Conservation (phyloP, 2,329 filamentous ascomycete genomes). For the Metarhizium guizhouense region DNA sequence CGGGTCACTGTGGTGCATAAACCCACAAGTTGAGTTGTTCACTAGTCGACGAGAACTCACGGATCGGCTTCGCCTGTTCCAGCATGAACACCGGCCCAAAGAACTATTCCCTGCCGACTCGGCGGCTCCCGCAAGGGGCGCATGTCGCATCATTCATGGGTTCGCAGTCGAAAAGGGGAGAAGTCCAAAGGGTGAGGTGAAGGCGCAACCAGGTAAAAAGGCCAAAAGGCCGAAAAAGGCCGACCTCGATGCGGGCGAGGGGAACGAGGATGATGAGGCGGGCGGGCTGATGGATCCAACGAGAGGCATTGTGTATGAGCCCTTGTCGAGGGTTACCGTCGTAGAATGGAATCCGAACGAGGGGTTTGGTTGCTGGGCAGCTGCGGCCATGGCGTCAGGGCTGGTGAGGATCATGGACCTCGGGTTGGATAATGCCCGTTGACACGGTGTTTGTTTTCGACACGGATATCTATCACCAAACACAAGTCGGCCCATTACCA, state of each 20-base stretch:
- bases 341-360: slow-evolving; percentile 62
- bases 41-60: slow-evolving; percentile 22
- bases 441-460: background rate
- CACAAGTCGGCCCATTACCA: slow-evolving; percentile 45
- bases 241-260: slow-evolving; percentile 16
- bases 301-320: slow-evolving; percentile 48
- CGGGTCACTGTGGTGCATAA: slow-evolving; percentile 41
- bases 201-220: slow-evolving; percentile 26
- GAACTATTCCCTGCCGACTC: slow-evolving; percentile 19
- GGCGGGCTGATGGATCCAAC: slow-evolving; percentile 26
- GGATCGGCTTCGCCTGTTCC: slow-evolving; percentile 33
- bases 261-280: slow-evolving; percentile 22
- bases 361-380: slow-evolving; percentile 58
- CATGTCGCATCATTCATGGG: slow-evolving; percentile 41
- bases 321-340: slow-evolving; percentile 51
- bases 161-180: slow-evolving; percentile 41
- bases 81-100: slow-evolving; percentile 42
- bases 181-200: slow-evolving; percentile 33
- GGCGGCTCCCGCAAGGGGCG: slow-evolving; percentile 30
- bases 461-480: slow-evolving; percentile 5
- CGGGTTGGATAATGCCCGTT: slow-evolving; percentile 32
- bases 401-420: slow-evolving; percentile 59
- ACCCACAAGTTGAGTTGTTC: slow-evolving; percentile 28
- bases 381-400: slow-evolving; percentile 57
- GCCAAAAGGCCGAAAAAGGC: slow-evolving; percentile 26